A percentile compares a stretch with the other conserved stretches of the same genome.
Evolutionary conservation across 352 stramenopile genomes (phyloP).

Genomic region (Pythium vanterpoolii): DNA sequence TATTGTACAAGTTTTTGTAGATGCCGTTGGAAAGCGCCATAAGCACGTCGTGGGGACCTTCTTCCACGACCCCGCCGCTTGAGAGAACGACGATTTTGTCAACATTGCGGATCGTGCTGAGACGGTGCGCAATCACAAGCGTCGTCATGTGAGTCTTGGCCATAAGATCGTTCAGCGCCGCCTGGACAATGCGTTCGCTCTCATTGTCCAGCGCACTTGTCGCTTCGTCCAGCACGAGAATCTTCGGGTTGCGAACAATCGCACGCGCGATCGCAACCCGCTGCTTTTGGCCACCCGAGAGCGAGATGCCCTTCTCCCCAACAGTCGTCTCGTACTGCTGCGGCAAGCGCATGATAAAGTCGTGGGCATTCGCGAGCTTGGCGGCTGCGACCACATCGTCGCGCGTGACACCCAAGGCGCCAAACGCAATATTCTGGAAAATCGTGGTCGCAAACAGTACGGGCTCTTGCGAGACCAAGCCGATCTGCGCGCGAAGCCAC

Average conservation of each 20-base stretch:
- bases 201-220: slow-evolving; percentile 66
- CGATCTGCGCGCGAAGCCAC: slow-evolving; percentile 42
- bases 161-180: slow-evolving; percentile 52
- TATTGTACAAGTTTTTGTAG: slow-evolving; percentile 34
- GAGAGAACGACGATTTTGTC: slow-evolving; percentile 63
- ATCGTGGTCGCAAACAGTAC: slow-evolving; percentile 81
- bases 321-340: slow-evolving; percentile 50
- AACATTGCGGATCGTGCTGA: slow-evolving; percentile 62
- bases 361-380: slow-evolving; percentile 22
- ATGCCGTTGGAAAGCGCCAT: slow-evolving; percentile 48
- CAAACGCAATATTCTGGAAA: slow-evolving; percentile 75
- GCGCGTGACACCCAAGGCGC: not conserved
- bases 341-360: slow-evolving; percentile 34
- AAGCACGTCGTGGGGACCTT: slow-evolving; percentile 43
- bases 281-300: slow-evolving; percentile 69
- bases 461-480: slow-evolving; percentile 69
- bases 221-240: slow-evolving; percentile 59
- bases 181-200: slow-evolving; percentile 77
- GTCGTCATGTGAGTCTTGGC: slow-evolving; percentile 68
- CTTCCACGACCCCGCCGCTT: slow-evolving; percentile 39
- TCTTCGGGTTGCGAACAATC: slow-evolving; percentile 41
- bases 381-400: slow-evolving; percentile 13
- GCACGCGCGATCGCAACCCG: slow-evolving; percentile 63
- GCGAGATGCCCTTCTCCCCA: slow-evolving; percentile 66
- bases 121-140: slow-evolving; percentile 92